Percentiles rank a stretch among this genome's conserved stretches.
Evolutionary conservation across 176 grass and related monocot genomes (phyloP).

Genomic region (Oryza brachyantha): DNA sequence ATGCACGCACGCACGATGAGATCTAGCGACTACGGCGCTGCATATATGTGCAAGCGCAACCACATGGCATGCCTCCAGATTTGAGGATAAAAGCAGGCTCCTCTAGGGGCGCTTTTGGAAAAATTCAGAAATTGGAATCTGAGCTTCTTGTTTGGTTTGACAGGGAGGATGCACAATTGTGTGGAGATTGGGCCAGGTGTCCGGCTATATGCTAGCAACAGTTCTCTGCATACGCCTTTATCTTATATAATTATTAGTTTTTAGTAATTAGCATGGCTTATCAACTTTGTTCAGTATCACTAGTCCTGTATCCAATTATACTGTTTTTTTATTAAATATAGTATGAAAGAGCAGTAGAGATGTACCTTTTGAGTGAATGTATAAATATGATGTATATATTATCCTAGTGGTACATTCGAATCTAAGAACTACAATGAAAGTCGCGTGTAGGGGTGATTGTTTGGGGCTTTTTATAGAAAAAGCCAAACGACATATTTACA

Average conservation of each 20-base stretch:
- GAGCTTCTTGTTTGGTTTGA: neutral
- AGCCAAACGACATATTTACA: too few species aligned
- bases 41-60: neutral
- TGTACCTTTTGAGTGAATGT: neutral
- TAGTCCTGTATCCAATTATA: neutral
- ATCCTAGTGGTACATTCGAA: neutral
- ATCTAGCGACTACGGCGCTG: neutral
- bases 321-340: neutral
- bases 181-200: conserved; percentile 13
- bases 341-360: neutral
- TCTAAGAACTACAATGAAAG: neutral
- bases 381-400: neutral
- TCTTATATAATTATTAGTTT: neutral
- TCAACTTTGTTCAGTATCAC: neutral
- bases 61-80: conserved; percentile 44
- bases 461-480: too few species aligned
- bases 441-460: too few species aligned
- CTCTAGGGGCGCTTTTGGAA: neutral
- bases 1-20: neutral
- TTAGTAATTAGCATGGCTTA: neutral
- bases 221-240: neutral
- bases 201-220: neutral
- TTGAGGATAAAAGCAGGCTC: conserved; percentile 1
- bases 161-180: neutral
- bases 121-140: conserved; percentile 23